Conservation (phyloP, 2,329 filamentous ascomycete species). For the Colletotrichum chlorophyti region DNA sequence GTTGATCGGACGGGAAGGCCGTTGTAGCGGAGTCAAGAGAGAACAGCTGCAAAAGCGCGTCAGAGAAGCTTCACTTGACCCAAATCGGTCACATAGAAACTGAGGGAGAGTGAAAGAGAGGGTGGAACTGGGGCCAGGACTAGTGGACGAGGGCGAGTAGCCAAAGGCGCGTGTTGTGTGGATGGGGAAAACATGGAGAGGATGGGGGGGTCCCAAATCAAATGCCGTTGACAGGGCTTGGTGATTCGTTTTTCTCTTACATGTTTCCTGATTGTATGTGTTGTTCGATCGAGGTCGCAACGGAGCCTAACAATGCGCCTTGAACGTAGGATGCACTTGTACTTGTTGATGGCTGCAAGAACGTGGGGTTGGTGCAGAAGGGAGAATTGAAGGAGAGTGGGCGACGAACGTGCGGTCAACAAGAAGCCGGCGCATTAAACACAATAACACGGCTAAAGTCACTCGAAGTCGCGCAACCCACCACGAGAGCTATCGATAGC, state of each 20-base stretch:
- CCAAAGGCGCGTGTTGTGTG: constrained; percentile 12
- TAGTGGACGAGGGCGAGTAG: constrained; percentile 18
- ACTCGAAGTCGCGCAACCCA: constrained; percentile 12
- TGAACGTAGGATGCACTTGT: constrained; percentile 32
- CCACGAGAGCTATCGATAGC: constrained; percentile 10
- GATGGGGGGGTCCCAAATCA: constrained; percentile 1
- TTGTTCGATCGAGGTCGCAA: constrained; percentile 31
- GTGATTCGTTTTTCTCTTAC: constrained; percentile 17
- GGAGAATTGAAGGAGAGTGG: constrained; percentile 33
- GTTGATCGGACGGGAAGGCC: constrained; percentile 27
- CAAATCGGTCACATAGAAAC: constrained; percentile 14
- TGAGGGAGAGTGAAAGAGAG: constrained; percentile 14
- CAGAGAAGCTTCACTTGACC: constrained; percentile 37
- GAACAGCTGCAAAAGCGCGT: constrained; percentile 45
- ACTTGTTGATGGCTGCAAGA: constrained; percentile 35
- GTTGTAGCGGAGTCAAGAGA: constrained; percentile 21
- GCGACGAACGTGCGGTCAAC: constrained; percentile 33
- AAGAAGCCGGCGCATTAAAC: constrained; percentile 27
- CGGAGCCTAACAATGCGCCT: constrained; percentile 30
- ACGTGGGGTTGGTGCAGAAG: constrained; percentile 47
- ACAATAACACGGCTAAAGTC: constrained; percentile 27
- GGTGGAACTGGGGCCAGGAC: constrained; percentile 9
- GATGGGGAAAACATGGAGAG: constrained; percentile 16
- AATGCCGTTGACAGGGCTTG: constrained; percentile 24
- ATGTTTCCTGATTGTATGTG: constrained; percentile 26